Evolutionary conservation across 331 rosid genomes (phyloP).

Genomic region (Phaseolus coccineus): DNA sequence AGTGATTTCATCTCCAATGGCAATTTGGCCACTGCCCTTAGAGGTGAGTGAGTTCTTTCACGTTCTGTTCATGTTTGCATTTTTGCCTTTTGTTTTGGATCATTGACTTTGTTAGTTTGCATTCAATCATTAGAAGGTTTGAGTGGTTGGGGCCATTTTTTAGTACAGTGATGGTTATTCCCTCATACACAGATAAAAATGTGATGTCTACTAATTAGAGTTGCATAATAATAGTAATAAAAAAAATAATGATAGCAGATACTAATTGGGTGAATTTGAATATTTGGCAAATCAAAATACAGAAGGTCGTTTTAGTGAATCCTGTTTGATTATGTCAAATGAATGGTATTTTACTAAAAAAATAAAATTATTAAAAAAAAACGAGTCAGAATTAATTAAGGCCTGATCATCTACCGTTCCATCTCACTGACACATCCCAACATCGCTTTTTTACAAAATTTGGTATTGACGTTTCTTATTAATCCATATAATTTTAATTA

Average conservation of each 20-base stretch:
- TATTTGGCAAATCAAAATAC: not conserved
- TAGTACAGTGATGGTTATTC: slow-evolving; percentile 19
- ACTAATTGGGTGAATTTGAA: slow-evolving; percentile 26
- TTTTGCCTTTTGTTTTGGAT: not conserved
- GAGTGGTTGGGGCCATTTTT: slow-evolving; percentile 34
- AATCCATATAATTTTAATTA: not conserved
- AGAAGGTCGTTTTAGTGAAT: not conserved
- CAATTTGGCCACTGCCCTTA: slow-evolving; percentile 77
- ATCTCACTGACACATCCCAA: not conserved
- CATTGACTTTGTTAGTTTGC: slow-evolving; percentile 3
- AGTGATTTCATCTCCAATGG: slow-evolving; percentile 95
- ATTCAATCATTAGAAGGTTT: not conserved
- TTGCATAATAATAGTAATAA: not conserved
- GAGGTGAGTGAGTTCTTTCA: slow-evolving; percentile 62
- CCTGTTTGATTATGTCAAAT: not conserved
- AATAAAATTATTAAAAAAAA: not conserved
- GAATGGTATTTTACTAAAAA: not conserved
- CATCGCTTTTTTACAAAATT: not conserved
- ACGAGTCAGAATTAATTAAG: not conserved
- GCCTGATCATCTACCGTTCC: not conserved
- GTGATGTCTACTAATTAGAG: slow-evolving; percentile 21
- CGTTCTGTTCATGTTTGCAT: not conserved
- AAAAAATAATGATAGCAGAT: slow-evolving; percentile 16
- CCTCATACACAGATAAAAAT: not conserved
- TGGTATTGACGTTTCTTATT: not conserved